Base-by-base conservation (phyloP, 768 basidiomycete genomes). In the Serpula lacrymans region DNA sequence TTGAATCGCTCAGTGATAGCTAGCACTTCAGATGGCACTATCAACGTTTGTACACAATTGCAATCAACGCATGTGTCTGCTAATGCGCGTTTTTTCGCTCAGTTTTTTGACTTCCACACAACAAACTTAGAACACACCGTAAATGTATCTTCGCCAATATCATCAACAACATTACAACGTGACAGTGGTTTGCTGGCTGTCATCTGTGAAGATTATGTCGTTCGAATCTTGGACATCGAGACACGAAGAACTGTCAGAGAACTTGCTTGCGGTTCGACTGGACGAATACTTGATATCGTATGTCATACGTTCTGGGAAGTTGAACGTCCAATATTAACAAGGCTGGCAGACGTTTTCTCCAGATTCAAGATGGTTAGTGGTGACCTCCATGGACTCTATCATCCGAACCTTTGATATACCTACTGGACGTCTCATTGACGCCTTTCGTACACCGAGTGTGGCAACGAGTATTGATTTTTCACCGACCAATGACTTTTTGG, bases 71-170 rank as follows among this genome's bases (percentile, higher is more conserved):
- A 8, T 34, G 4, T 20, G 18, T 40, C 14, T 13, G 23, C 29
- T 7, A 18, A 6, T 24, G 39, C 25, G 33, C 31, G 16, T 40
- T 43, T 20, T 42, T 44, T 20, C 11, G 23, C 11, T 11, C 51
- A 99, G 94, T 97, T 97, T 68, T 99, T 98, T 52, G 88, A 98
- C 59, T 98, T 99, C 63, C 90, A 95, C 53, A 82, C 84, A 3
- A 80, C 88, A 8, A 79, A 80, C 52, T 67, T 91, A 43, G 77
- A 85, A 44, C 65, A 84, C 38, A 80, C 80, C 0, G 41, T 92
- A 34, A 63, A 78, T 8, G 54, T 96, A 2, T 72, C 88, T 2
- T 82, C 90, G 4, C 68, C 80, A 11, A 74, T 80, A 14, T 78
- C 79, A 16, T 84, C 87, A 2, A 73, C 94, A 49, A 60, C 71